A percentile compares a stretch with the other conserved stretches of the same genome.
Conservation (phyloP, 176 grass and related monocot species). For the Leersia perrieri region DNA sequence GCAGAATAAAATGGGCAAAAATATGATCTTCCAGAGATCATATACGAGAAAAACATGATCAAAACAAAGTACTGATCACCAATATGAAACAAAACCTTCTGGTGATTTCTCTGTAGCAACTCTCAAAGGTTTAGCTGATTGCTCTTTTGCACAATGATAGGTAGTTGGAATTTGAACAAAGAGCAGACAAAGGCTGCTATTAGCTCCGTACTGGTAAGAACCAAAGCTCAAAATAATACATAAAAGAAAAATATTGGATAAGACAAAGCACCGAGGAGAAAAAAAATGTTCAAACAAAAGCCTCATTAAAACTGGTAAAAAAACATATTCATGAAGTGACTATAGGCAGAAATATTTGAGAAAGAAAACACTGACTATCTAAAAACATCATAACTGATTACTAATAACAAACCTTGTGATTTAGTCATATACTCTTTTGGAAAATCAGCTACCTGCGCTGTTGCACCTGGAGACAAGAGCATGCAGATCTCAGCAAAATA, state of each 20-base stretch:
- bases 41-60: not conserved
- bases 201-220: conserved; percentile 15
- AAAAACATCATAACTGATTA: conserved; percentile 3
- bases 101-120: not conserved
- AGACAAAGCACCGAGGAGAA: not conserved
- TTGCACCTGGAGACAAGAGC: conserved; percentile 26
- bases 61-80: not conserved
- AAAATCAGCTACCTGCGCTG: not conserved
- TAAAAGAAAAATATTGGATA: conserved; percentile 8
- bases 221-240: not conserved
- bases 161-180: not conserved
- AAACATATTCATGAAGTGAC: not conserved
- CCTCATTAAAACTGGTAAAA: not conserved
- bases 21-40: not conserved
- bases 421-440: not conserved
- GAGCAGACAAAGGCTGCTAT: not conserved
- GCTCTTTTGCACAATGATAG: not conserved
- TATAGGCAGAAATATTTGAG: not conserved
- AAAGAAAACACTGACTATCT: not conserved
- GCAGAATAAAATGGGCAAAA: not conserved
- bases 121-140: conserved; percentile 19
- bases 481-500: not conserved
- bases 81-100: conserved; percentile 24
- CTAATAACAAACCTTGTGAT: conserved; percentile 8
- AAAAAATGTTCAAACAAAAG: not conserved